Evolutionary conservation across 495 filamentous ascomycete genomes (phyloP), one percentile per base, ranked within the genome.

Genomic region (Umbilicaria muhlenbergii): DNA sequence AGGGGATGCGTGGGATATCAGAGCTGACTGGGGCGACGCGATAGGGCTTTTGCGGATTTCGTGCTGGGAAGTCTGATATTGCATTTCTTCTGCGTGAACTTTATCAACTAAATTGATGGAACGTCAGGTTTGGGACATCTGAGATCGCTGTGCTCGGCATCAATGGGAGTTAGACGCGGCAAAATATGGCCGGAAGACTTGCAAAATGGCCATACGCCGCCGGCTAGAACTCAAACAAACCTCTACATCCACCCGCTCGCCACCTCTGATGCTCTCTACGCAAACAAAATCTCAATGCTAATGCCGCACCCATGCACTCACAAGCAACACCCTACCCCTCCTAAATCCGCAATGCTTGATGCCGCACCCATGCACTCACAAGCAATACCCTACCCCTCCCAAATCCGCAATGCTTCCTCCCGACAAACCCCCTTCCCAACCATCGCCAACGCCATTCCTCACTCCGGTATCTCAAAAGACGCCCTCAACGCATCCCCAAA

Each of bases 81-180:
- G 61, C 91, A 98, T 69, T 93, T 96, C 69, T 96, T 98, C 72
- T 98, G 91, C 65, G 81, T 95, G 52, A 96, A 98, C 69, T 98
- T 98, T 61, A 96, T 98, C 67, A 98, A 98, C 72, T 96, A 65
- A 65, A 52, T 38, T 32, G 28, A 18, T 50, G 31, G 7, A 36
- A 3, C 6, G 36, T n/a, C 16, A 16, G 21, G 13, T 16, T 10
- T 10, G 24, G 5, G 21, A 24, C 6, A 24, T 24, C 6, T n/a
- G n/a, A 6, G 21, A 24, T 6, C 6, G 21, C 21, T 24, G 21
- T 24, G 21, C 21, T 3, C 21, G 21, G 0, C 3, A 28, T 6
- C 5, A 28, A 5, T 10, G 1, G 8, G 24, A 28, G 24, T 6
- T 28, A 28, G 24, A 28, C 24, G 24, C 5, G 24, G 24, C 24